Evolutionary conservation across 192 early-diverging fungal species (phyloP), one percentile per base, ranked within the genome.

Genomic region (Rhizoclosmatium globosum): DNA sequence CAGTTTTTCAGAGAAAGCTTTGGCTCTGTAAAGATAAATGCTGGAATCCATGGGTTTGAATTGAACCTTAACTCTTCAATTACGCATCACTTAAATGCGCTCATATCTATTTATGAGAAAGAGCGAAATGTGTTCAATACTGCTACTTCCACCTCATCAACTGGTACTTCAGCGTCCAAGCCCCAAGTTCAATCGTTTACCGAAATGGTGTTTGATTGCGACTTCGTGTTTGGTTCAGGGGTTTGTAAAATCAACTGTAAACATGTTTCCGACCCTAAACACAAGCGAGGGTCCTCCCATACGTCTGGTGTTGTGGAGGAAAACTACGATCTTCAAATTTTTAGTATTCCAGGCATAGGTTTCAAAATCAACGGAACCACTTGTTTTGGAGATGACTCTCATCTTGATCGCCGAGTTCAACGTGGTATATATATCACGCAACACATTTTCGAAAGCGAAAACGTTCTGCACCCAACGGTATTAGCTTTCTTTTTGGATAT

Each of bases 401-500:
- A n/a, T 11, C 21, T 56, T 4, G n/a, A 21, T 4, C 11, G 39
- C 6, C 60, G 57, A 47, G 23, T 67, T 17, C 15, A 76, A 67
- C 61, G 64, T 17, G 46, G 62, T 13, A 17, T 76, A 17, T 76
- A 76, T 41, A 76, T 76, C 1, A 64, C 44, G 17, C 74, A 76
- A 39, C 74, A 76, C 50, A 76, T 76, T 67, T 80, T 39, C 21
- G 65, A 72, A 39, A 93, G 93, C 60, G 84, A 93, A 59, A 95
- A 95, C 72, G 87, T 83, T 0, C 68, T 95, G 13, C 88, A 93
- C 78, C 94, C 94, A 15, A 88, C 91, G 0, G 79, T 95, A 15
- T 85, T 95, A 0, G 84, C 86, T 3, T 94, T 95, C 71, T 87
- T 93, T 56, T 85, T 89, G 76, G 90, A 94, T n/a, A 81, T 92